Conservation (phyloP, 176 grass and related monocot genomes). For the maize (Zea mays) region Zm-B73-REFERENCE-NAM-5.0 NC_050098.1:115119001-115119500, state of each 20-base stretch:
- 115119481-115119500: too few relatives aligned
- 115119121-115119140: constrained; percentile 95
- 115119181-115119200: constrained; percentile 61
- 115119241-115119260: constrained; percentile 48
- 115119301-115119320: too few relatives aligned
- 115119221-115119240: constrained; percentile 37
- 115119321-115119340: too few relatives aligned
- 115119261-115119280: constrained; percentile 15
- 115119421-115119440: too few relatives aligned
- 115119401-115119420: too few relatives aligned
- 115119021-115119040: constrained; percentile 91
- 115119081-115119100: constrained; percentile 95
- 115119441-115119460: too few relatives aligned
- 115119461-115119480: too few relatives aligned
- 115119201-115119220: constrained; percentile 24
- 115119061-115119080: constrained; percentile 98
- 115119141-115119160: constrained; percentile 94
- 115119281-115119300: too few relatives aligned
- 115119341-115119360: too few relatives aligned
- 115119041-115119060: constrained; percentile 98
- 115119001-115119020: constrained; percentile 93
- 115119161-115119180: constrained; percentile 48
- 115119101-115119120: constrained; percentile 98
- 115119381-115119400: too few relatives aligned
- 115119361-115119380: too few relatives aligned